Base-by-base conservation (phyloP, 305 asterid species). In the Striga hermonthica region DNA sequence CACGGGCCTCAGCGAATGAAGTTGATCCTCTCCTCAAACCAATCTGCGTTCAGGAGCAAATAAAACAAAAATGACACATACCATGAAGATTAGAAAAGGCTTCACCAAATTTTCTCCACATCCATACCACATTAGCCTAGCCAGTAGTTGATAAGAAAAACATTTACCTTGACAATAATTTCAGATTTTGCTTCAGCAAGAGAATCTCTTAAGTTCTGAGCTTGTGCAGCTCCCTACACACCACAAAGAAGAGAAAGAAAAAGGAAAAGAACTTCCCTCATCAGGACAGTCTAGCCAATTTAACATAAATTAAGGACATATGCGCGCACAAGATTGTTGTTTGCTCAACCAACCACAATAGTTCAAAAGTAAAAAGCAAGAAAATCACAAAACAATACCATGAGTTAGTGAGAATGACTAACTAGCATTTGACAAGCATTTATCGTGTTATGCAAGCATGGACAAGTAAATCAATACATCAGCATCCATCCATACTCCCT, bases 21-120 rank as follows among this genome's bases (percentile, higher is more conserved):
- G 84, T 78, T 49, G 98, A 93, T 36, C 98, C 97, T 86, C 86
- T 90, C 75, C 98, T 84, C 80, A 93, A 73, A 76, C 99, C 99
- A 79, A 93, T 80, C 99, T 93, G 76, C 67, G 71, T 43, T 57
- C 57, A 65, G 38, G 60, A 43, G 64, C 35, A 80, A 63, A 56
- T 15, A 52, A 41, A 37, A 16, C 40, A 38, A 35, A 74, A 53
- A 8, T 34, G 8, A 57, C 56, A 50, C 48, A 70, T 58, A 8
- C 37, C 74, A 65, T 1, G 38, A 15, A 37, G 48, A 34, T 54
- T n/a, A 36, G 31, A 48, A 50, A 7, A 22, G 13, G 56, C 12
- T 56, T 12, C 43, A 57, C 48, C 37, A 7, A 55, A 54, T 43
- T 35, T 52, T 22, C 44, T 41, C 28, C 8, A 65, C 53, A 48